Evolutionary conservation across 257 asterid genomes (phyloP).

Genomic region (Plantago major): DNA sequence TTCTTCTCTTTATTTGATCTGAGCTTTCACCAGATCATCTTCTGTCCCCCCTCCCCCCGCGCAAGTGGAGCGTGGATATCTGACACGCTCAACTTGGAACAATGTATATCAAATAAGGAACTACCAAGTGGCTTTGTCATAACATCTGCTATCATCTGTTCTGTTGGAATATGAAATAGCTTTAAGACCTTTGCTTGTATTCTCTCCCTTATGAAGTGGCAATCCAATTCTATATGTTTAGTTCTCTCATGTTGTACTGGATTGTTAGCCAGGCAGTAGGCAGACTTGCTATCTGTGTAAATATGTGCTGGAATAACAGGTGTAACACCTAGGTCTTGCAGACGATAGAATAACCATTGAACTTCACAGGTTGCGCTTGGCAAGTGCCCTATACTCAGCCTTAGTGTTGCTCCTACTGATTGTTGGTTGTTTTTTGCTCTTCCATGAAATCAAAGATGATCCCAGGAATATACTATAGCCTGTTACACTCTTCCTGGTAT

Average conservation of each 20-base stretch:
- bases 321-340: too few species aligned
- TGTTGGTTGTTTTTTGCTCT: background rate
- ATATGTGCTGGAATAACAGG: background rate
- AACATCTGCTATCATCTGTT: background rate
- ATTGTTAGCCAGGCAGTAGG: background rate
- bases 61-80: too few species aligned
- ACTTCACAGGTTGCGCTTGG: background rate
- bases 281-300: background rate
- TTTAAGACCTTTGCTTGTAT: too few species aligned
- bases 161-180: background rate
- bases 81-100: too few species aligned
- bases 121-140: background rate
- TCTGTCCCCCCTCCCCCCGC: too few species aligned
- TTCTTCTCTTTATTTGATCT: too few species aligned
- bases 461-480: background rate
- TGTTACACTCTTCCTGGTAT: background rate
- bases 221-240: background rate
- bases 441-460: background rate
- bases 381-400: background rate
- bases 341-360: background rate
- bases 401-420: background rate
- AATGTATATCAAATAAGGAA: too few species aligned
- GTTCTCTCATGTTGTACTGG: background rate
- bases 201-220: background rate
- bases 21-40: too few species aligned